Evolutionary conservation across 768 basidiomycete species (phyloP), one percentile per base, ranked within the genome.

Genomic region (Termitomyces bulborhizus): DNA sequence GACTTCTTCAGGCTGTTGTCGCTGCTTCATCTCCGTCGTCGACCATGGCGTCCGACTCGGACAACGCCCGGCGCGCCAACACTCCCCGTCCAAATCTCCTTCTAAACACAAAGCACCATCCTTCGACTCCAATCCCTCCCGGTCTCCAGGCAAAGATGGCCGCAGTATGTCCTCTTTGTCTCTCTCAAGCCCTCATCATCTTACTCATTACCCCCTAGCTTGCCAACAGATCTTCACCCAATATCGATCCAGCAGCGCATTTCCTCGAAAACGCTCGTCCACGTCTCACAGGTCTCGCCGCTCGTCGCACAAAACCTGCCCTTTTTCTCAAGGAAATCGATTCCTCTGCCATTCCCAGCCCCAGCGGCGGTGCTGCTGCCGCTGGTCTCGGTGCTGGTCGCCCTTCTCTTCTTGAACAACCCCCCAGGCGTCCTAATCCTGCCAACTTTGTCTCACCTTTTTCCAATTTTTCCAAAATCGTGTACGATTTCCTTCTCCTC

Each of bases 141-240:
- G 79, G 83, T 45, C 79, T 98, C 44, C 93, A 94, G 67, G 92
- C 90, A 58, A 97, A 93, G 76, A 90, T 98, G 88, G 90, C 89
- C 41, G 90, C 88, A 29, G 93, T 95, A 67, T 62, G 70, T 63
- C 51, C 40, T 24, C 43, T 41, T 6, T 21, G 41, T 45, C 37
- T 13, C 34, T 21, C 44, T 1, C 2, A 13, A 32, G 32, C 32
- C 32, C 36, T 13, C 13, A 7, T 45, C 53, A 9, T 3, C 60
- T 34, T 3, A 46, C 47, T 53, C 40, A 15, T 54, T 50, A 55
- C 15, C 37, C 29, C 31, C 49, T 29, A 65, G 62, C 66, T 62
- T 60, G 59, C 60, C 46, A 60, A 59, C 53, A 47, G 68, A 78
- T 81, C 59, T 21, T 26, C 76, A 1, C 65, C 75, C 40, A 67